Evolutionary conservation across 1,284 basidiomycete genomes (phyloP).

Genomic region (Austroboletus novae-zelandiae): DNA sequence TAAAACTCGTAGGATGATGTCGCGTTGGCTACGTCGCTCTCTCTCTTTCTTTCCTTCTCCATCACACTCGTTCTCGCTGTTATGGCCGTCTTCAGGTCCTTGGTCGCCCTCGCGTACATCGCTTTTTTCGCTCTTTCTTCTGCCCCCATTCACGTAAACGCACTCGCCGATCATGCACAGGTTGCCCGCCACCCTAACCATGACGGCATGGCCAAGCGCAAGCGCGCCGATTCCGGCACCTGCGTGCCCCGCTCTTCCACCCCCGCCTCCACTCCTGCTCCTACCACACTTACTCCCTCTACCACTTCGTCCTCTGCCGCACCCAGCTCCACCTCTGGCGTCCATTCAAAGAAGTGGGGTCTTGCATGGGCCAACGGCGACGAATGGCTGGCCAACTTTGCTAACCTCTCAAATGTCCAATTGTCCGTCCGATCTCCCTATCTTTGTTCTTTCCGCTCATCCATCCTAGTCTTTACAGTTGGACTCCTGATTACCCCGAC

Average conservation of each 20-base stretch:
- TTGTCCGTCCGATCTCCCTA: conserved; percentile 26
- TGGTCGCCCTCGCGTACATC: conserved; percentile 57
- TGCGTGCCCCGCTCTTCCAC: conserved; percentile 52
- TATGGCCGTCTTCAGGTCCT: conserved; percentile 50
- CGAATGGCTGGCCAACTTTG: conserved; percentile 26
- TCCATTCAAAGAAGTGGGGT: conserved; percentile 35
- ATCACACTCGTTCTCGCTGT: background rate
- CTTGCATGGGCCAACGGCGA: conserved; percentile 42
- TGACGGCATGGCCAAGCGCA: conserved; percentile 48
- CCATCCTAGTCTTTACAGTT: conserved; percentile 20
- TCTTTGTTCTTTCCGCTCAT: background rate
- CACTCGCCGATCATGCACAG: conserved; percentile 46
- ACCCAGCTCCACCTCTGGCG: background rate
- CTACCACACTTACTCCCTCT: background rate
- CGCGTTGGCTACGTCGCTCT: background rate
- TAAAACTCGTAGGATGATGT: background rate
- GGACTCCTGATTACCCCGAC: conserved; percentile 4
- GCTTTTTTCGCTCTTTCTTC: conserved; percentile 55
- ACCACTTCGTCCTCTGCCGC: conserved; percentile 19
- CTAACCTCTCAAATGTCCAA: conserved; percentile 20
- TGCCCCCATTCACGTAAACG: conserved; percentile 44
- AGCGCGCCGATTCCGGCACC: conserved; percentile 43
- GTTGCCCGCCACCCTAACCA: conserved; percentile 36
- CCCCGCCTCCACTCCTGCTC: background rate
- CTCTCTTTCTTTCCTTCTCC: conserved; percentile 1